Percentiles rank a stretch among this genome's conserved stretches.
These are phyloP conservation scores for Amaranthus cruentus DNA, from an alignment of 148 eudicot species.

Conservation along the genomic window DNA sequence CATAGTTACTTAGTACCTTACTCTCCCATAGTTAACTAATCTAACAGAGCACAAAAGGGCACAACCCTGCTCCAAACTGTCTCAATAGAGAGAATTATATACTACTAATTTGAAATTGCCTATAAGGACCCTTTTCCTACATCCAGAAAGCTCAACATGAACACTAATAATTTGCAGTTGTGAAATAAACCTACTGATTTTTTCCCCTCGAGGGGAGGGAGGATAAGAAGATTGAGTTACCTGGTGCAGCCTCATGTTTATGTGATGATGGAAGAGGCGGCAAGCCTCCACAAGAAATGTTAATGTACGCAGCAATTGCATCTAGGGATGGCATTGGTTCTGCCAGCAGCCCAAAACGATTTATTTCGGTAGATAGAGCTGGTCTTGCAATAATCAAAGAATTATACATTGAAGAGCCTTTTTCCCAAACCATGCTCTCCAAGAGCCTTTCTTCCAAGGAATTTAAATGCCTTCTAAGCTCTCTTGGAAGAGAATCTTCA, in stretches of 20 bases:
- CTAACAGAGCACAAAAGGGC: background rate
- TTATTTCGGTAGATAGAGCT: constrained; percentile 64
- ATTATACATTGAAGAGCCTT: constrained; percentile 98
- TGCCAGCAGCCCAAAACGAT: constrained; percentile 75
- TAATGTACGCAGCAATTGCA: constrained; percentile 71
- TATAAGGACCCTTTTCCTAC: too few species aligned
- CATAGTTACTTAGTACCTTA: background rate
- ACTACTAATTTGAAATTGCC: background rate
- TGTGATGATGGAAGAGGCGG: constrained; percentile 52
- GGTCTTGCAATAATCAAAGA: constrained; percentile 83
- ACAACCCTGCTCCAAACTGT: constrained; percentile 6
- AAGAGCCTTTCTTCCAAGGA: constrained; percentile 88
- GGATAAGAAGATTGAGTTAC: constrained; percentile 29
- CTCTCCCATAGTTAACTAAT: background rate
- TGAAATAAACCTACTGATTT: background rate
- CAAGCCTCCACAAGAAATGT: constrained; percentile 62
- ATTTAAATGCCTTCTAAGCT: constrained; percentile 84
- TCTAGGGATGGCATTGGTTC: constrained; percentile 98
- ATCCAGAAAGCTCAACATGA: too few species aligned
- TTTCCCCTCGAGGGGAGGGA: background rate
- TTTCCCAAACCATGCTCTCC: constrained; percentile 99
- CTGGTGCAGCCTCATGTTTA: constrained; percentile 51
- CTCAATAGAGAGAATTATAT: background rate
- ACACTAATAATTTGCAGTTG: too few species aligned
- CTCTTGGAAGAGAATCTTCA: constrained; percentile 92